Conservation (phyloP, 352 stramenopile species). For the Phytophthora boehmeriae region DNA sequence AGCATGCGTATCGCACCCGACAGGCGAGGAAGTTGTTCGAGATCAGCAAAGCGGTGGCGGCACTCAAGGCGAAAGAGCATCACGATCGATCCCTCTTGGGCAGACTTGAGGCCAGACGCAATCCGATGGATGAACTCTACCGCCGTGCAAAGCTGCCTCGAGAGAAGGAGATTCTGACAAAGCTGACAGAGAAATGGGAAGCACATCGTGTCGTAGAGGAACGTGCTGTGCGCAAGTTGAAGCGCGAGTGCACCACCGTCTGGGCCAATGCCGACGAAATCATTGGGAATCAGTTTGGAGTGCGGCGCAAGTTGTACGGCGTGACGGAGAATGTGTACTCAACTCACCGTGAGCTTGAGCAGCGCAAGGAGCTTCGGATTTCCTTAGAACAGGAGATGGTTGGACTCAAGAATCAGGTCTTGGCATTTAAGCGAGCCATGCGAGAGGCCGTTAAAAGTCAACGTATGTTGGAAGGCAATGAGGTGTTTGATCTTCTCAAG, state of each 20-base stretch:
- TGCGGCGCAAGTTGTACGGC: slow-evolving; percentile 61
- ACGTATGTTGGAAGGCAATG: slow-evolving; percentile 61
- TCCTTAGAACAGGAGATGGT: slow-evolving; percentile 38
- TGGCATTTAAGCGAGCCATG: slow-evolving; percentile 47
- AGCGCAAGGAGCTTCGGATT: slow-evolving; percentile 43
- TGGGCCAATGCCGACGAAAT: slow-evolving; percentile 46
- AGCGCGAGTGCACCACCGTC: slow-evolving; percentile 34
- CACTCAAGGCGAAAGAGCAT: slow-evolving; percentile 63
- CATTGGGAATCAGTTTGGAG: slow-evolving; percentile 46
- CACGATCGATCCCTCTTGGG: slow-evolving; percentile 59
- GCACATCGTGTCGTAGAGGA: slow-evolving; percentile 50
- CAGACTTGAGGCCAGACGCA: slow-evolving; percentile 55
- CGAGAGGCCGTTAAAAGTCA: slow-evolving; percentile 37
- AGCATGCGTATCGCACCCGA: slow-evolving; percentile 53
- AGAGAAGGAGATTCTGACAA: slow-evolving; percentile 48
- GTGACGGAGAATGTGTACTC: slow-evolving; percentile 77
- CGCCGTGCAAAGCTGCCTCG: slow-evolving; percentile 52
- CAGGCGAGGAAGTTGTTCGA: slow-evolving; percentile 56
- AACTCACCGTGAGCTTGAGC: slow-evolving; percentile 45
- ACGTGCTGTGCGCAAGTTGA: slow-evolving; percentile 53
- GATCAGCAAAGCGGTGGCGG: slow-evolving; percentile 54
- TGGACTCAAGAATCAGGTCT: slow-evolving; percentile 41
- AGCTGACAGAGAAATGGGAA: slow-evolving; percentile 56
- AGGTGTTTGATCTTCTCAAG: slow-evolving; percentile 59
- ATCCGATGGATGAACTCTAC: slow-evolving; percentile 73